Evolutionary conservation across 2,329 filamentous ascomycete genomes (phyloP), one percentile per base, ranked within the genome.

Genomic region (Alternaria brassicicola): DNA sequence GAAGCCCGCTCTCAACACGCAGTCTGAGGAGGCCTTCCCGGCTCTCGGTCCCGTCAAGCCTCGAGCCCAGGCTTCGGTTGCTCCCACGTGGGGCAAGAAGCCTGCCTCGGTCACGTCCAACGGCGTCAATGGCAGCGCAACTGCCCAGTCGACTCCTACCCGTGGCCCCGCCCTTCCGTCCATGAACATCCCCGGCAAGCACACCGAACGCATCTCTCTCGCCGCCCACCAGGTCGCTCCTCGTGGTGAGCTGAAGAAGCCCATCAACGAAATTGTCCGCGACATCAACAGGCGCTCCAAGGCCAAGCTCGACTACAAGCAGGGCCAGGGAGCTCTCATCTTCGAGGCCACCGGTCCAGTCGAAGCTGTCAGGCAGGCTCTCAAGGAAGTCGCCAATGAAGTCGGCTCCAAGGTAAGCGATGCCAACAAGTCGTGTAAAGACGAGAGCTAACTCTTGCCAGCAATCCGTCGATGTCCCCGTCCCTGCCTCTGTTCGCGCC

Each of bases 241-340:
- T 17, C 87, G 89, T 41, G 83, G 82, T 59, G 88, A 96, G 76
- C 82, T 97, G 71, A 96, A 91, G 83, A 92, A 92, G 68, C 92
- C 94, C 7, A 84, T 97, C 50, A 83, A 87, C 30, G 94, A 98
- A 66, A 89, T 95, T 65, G 82, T 97, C 73, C 91, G 92, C 75
- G 93, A 97, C 65, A 91, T 98, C 79, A 97, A 96, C 80, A 91
- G 90, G 79, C 91, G 90, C 74, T 96, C 92, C 60, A 93, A 94
- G 75, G 93, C 93, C 57, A 91, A 88, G 67, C 87, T 99, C 66
- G 89, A 90, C 67, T 89, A 93, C 84, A 86, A 86, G 57, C 85
- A 86, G 59, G 87, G 88, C n/a, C 85, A 88, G 62, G 88, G 86
- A 63, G 91, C 90, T 35, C 83, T 93, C 67, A 88, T 89, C 68